These are phyloP conservation scores for Cyclotella distinguenda DNA, from an alignment of 108 stramenopile species.

Conservation along the genomic window DNA sequence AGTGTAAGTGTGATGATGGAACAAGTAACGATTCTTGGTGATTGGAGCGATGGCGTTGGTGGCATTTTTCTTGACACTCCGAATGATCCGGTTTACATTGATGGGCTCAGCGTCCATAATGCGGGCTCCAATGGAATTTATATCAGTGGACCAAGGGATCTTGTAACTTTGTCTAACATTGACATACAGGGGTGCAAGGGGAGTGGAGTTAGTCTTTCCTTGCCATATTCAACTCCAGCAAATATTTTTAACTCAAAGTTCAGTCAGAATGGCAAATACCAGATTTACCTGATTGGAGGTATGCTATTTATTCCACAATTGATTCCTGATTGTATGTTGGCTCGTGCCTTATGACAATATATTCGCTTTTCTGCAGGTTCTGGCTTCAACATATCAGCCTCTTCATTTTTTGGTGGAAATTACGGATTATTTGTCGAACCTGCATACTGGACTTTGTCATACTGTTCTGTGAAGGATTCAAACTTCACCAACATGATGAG, in stretches of 20 bases:
- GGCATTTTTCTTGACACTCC: not conserved
- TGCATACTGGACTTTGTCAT: not conserved
- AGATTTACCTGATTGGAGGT: not conserved
- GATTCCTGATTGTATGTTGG: not conserved
- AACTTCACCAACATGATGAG: conserved; percentile 13
- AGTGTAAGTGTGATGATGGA: conserved; percentile 5
- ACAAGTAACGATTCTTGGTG: not conserved
- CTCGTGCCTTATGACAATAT: not conserved
- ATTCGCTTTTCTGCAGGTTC: not conserved
- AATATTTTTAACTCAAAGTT: not conserved
- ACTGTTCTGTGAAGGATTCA: conserved; percentile 5
- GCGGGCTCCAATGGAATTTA: not conserved
- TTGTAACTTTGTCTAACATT: not conserved
- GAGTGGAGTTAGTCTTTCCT: not conserved
- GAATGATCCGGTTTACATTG: not conserved
- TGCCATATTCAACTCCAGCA: not conserved
- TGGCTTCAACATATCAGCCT: not conserved
- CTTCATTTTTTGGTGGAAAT: not conserved
- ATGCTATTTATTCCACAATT: not conserved
- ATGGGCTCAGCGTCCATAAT: conserved; percentile 4
- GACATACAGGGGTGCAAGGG: not conserved
- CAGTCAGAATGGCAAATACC: not conserved
- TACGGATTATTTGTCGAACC: not conserved
- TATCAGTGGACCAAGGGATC: not conserved
- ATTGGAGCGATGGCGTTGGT: conserved; percentile 4